A percentile compares a stretch with the other conserved stretches of the same genome.
These are phyloP conservation scores for Blastocystis sp. DNA, from an alignment of 352 stramenopile species.

Conservation along the genomic window DNA sequence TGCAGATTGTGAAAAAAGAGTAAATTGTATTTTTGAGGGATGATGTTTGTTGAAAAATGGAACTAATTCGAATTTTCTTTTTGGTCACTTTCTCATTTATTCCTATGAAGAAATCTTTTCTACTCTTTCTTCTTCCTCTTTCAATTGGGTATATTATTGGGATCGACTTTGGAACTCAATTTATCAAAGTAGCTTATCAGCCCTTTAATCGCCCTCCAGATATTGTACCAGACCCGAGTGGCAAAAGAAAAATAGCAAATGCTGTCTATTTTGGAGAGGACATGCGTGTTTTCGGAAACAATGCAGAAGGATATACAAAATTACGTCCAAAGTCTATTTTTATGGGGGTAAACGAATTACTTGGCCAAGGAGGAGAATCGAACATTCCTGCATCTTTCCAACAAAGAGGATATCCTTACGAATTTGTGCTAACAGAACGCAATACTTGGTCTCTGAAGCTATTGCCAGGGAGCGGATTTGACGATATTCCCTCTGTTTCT, in stretches of 20 bases:
- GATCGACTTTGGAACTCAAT: slow-evolving; percentile 45
- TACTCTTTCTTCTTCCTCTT: not conserved
- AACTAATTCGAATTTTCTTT: not conserved
- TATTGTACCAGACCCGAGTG: not conserved
- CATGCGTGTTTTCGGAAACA: not conserved
- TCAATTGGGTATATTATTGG: not conserved
- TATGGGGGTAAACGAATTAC: not conserved
- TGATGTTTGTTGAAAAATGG: not conserved
- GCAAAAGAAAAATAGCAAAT: slow-evolving; percentile 34
- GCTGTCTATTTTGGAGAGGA: slow-evolving; percentile 3
- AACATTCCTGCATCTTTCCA: not conserved
- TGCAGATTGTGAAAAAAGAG: slow-evolving; percentile 94
- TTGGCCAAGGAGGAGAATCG: slow-evolving; percentile 7
- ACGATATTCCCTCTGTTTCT: not conserved
- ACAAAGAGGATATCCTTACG: not conserved
- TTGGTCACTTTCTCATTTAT: not conserved
- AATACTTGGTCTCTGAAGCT: not conserved
- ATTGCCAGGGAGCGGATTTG: not conserved
- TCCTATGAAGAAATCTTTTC: not conserved
- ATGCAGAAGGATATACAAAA: not conserved
- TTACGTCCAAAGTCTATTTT: not conserved
- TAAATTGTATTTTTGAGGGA: slow-evolving; percentile 64
- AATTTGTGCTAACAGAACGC: not conserved
- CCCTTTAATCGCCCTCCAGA: not conserved
- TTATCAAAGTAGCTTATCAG: slow-evolving; percentile 43